These are phyloP conservation scores for Passalora sequoiae DNA, from an alignment of 2,329 filamentous ascomycete species.

Conservation along the genomic window DNA sequence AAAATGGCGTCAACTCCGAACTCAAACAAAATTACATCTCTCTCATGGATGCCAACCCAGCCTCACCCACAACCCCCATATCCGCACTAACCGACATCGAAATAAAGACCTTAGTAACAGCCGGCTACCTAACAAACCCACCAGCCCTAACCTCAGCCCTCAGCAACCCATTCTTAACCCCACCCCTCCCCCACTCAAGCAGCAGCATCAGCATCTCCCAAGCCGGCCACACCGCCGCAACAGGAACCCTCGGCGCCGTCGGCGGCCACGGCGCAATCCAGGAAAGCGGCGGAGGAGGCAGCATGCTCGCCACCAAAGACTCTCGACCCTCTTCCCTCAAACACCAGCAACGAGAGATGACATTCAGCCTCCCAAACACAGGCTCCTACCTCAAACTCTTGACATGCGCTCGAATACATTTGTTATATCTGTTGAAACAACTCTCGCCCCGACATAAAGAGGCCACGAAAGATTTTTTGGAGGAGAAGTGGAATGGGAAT, in stretches of 20 bases:
- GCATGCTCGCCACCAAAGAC: constrained; percentile 30
- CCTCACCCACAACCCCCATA: constrained; percentile 39
- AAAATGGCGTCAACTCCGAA: constrained; percentile 28
- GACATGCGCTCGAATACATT: constrained; percentile 56
- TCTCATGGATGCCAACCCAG: constrained; percentile 51
- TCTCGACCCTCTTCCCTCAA: constrained; percentile 12
- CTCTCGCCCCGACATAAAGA: constrained; percentile 55
- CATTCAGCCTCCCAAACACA: constrained; percentile 61
- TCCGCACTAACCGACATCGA: constrained; percentile 44
- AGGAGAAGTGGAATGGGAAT: constrained; percentile 67
- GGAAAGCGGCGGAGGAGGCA: constrained; percentile 55
- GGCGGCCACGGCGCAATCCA: constrained; percentile 63
- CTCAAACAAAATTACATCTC: constrained; percentile 50
- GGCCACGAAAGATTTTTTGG: constrained; percentile 56
- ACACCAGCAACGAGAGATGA: constrained; percentile 34
- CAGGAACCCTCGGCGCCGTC: constrained; percentile 63
- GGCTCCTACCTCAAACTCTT: constrained; percentile 64
- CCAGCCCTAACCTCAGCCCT: constrained; percentile 36
- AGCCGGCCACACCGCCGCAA: constrained; percentile 58
- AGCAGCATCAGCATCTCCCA: constrained; percentile 58
- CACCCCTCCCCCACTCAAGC: constrained; percentile 38
- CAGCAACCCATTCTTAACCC: constrained; percentile 38
- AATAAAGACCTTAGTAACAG: constrained; percentile 55
- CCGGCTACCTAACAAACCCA: constrained; percentile 60
- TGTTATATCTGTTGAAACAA: constrained; percentile 55